A percentile compares a stretch with the other conserved stretches of the same genome.
phyloP scores from a whole-genome alignment of 2,329 filamentous ascomycete genomes.

The Ophiostoma novo-ulmi region DNA sequence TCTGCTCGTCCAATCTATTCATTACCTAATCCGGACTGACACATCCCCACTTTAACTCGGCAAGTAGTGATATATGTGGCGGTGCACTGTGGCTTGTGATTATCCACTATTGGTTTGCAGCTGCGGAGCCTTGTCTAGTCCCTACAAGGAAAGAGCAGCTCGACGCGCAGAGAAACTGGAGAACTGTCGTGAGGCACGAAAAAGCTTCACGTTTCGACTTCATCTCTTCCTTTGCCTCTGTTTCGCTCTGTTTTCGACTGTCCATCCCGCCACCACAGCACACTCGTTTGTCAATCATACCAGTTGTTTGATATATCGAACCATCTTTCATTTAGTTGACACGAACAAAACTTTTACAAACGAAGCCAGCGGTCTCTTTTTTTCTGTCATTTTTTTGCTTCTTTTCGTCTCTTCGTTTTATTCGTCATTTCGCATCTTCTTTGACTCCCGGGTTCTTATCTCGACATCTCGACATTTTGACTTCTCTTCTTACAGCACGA shows the following conservation, averaged over 20 bases:
- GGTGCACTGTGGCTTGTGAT: not conserved
- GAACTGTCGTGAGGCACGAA: conserved; percentile 19
- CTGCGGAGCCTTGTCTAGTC: not conserved
- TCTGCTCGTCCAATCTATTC: not conserved
- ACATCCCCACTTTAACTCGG: not conserved
- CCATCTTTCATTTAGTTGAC: not conserved
- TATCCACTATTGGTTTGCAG: not conserved
- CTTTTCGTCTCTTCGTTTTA: conserved; percentile 5
- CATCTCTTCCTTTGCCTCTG: conserved; percentile 4
- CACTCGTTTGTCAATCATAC: not conserved
- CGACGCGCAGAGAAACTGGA: conserved; percentile 17
- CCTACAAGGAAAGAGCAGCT: conserved; percentile 16
- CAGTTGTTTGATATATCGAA: not conserved
- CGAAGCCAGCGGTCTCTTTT: conserved; percentile 12
- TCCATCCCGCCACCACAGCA: conserved; percentile 6
- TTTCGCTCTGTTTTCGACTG: conserved; percentile 4
- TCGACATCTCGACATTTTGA: not conserved
- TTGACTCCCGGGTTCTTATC: not conserved
- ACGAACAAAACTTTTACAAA: not conserved
- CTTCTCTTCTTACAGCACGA: not conserved
- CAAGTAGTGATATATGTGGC: not conserved
- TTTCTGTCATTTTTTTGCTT: not conserved
- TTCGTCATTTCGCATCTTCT: conserved; percentile 1
- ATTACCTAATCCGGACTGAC: conserved; percentile 1
- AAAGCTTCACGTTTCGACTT: conserved; percentile 21